Conservation (phyloP, 2,329 filamentous ascomycete genomes). For the Diaporthe sp. region DNA sequence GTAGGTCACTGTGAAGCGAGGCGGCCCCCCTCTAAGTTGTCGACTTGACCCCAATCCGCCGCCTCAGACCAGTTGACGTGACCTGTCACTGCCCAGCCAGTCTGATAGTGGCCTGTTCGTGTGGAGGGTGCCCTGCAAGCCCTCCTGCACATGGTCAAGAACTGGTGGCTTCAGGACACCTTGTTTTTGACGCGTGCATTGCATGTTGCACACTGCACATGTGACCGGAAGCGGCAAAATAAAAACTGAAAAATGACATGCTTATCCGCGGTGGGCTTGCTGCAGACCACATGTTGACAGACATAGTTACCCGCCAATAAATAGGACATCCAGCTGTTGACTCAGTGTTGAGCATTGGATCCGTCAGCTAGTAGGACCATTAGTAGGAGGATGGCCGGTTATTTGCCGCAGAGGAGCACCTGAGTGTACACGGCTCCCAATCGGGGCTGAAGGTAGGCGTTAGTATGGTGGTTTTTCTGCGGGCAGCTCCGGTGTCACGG, state of each 20-base stretch:
- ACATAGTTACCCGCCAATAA: no score
- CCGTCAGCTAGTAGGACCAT: no score
- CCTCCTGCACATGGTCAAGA: neutral
- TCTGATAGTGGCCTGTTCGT: neutral
- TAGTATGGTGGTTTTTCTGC: no score
- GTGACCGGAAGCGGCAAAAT: neutral
- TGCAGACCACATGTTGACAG: neutral
- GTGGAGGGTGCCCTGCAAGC: neutral
- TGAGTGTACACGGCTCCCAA: neutral
- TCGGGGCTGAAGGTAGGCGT: neutral
- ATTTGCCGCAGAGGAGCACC: no score
- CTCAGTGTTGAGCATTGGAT: no score
- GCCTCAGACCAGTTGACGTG: neutral
- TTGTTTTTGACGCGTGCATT: neutral
- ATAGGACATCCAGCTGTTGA: no score
- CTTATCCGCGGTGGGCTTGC: neutral
- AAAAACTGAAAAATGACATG: neutral
- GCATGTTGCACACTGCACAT: neutral
- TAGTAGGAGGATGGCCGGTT: no score
- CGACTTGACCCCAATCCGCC: neutral
- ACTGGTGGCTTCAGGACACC: neutral
- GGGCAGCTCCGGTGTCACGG: conserved; percentile 26
- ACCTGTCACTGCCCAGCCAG: neutral
- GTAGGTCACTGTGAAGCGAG: neutral
- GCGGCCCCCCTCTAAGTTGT: neutral